phyloP scores from a whole-genome alignment of 495 filamentous ascomycete genomes.

The Annulohypoxylon moriforme region DNA sequence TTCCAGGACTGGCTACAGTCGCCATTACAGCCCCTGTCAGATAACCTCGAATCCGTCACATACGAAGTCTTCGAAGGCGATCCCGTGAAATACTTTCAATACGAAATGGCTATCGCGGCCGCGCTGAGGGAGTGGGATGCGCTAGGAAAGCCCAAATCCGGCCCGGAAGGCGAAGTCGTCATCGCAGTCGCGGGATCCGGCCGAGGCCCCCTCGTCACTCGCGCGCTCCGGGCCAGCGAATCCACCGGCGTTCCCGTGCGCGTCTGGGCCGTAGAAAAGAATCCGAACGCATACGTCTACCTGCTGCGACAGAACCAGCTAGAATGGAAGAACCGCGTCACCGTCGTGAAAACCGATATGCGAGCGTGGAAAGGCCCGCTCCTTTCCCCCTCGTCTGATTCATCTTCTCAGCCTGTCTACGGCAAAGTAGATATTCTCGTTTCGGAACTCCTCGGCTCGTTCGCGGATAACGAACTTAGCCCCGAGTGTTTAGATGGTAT shows the following conservation, averaged over 20 bases:
- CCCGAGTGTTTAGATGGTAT: conserved; percentile 92
- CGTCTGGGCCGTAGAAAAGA: conserved; percentile 96
- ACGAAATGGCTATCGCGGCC: conserved; percentile 83
- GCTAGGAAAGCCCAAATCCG: conserved; percentile 75
- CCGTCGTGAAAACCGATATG: conserved; percentile 96
- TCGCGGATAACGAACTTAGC: conserved; percentile 89
- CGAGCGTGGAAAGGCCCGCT: conserved; percentile 88
- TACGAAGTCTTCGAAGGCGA: conserved; percentile 99
- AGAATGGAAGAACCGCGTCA: conserved; percentile 79
- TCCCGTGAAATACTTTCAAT: conserved; percentile 97
- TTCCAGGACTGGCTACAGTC: conserved; percentile 94
- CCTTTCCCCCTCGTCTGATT: conserved; percentile 30
- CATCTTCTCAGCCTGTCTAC: conserved; percentile 39
- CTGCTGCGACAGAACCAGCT: conserved; percentile 84
- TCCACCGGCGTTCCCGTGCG: conserved; percentile 80
- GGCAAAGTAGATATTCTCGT: conserved; percentile 90
- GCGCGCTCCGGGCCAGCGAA: conserved; percentile 81
- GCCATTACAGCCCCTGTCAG: conserved; percentile 91
- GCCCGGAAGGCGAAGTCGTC: conserved; percentile 76
- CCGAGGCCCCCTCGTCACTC: conserved; percentile 87
- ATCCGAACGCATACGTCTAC: conserved; percentile 95
- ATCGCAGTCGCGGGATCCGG: conserved; percentile 94
- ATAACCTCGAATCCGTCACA: conserved; percentile 95
- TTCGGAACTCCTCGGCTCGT: conserved; percentile 93
- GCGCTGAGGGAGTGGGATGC: conserved; percentile 84